Base-by-base conservation (phyloP, 1,139 yeast species). In the Arxiozyma slooffiae region DNA sequence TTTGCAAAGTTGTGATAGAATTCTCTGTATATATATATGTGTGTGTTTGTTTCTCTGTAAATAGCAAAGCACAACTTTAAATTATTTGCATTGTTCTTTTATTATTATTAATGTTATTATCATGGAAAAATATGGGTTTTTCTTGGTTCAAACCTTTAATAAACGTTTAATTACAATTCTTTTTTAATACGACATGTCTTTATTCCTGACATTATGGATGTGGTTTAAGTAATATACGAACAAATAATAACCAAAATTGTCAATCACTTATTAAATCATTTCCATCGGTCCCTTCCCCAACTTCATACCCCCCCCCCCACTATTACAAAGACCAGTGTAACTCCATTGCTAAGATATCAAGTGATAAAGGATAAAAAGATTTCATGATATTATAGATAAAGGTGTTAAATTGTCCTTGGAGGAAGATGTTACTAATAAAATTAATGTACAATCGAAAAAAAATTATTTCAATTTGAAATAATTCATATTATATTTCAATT, bases 401-500 rank as follows among this genome's bases (percentile, higher is more conserved):
- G 44, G 44, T 16, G 44, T 24, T 41, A 41, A 41, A 26, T 41
- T 41, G 11, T 18, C 26, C 17, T 24, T 41, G 7, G 44, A 41
- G 14, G 17, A 26, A 26, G 37, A 41, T 18, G 16, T 18, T 30
- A 11, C 14, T 21, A 41, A 41, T 11, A 26, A 26, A 4, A 34
- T 17, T 24, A 41, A 26, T 11, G 7, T 41, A 17, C 44, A 23
- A 18, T 41, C 44, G 46, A 48, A 37, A 30, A n/a, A 54, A 30
- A n/a, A 54, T 21, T 54, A 55, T 44, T 59, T 53, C 4, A 49
- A 61, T 2, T 44, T 53, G 21, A 52, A 49, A 8, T 65, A 62
- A 44, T 45, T 60, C 17, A 54, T 51, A 41, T 49, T 53, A 36
- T 61, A 58, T 49, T 41, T 62, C 22, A 50, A 53, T 23, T 52